Percentiles rank a stretch among this genome's conserved stretches.
Evolutionary conservation across 495 filamentous ascomycete species (phyloP).

Genomic region (Chaetomidium leptoderma): DNA sequence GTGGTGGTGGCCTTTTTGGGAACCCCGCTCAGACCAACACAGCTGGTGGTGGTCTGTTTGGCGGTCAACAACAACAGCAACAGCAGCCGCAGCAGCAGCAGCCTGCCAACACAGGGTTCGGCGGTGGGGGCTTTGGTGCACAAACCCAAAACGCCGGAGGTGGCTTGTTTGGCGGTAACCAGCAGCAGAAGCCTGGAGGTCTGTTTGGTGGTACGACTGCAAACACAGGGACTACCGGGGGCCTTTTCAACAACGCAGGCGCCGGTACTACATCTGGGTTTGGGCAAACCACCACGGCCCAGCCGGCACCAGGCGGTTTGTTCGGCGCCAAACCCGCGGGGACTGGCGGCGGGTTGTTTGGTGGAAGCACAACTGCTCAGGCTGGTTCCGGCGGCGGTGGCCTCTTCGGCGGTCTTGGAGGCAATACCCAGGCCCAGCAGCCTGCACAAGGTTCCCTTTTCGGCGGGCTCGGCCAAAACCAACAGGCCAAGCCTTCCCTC

Average conservation of each 20-base stretch:
- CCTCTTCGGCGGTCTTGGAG: constrained; percentile 48
- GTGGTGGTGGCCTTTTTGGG: constrained; percentile 62
- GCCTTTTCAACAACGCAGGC: constrained; percentile 43
- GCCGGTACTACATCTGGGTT: constrained; percentile 5
- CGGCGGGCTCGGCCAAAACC: constrained; percentile 36
- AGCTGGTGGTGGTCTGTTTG: constrained; percentile 48
- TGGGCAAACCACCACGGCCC: constrained; percentile 14
- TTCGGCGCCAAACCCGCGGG: constrained; percentile 57
- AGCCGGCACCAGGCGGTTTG: constrained; percentile 48
- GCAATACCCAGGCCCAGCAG: constrained; percentile 56
- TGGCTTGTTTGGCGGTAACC: constrained; percentile 60
- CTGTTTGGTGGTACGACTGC: constrained; percentile 47
- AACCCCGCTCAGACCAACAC: constrained; percentile 26
- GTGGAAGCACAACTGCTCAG: constrained; percentile 40
- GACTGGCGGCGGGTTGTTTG: constrained; percentile 46
- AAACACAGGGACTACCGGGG: constrained; percentile 33
- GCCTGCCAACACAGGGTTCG: constrained; percentile 22
- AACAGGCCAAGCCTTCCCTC: constrained; percentile 41
- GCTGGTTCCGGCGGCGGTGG: constrained; percentile 41
- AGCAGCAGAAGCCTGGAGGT: constrained; percentile 35
- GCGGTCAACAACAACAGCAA: constrained; percentile 34
- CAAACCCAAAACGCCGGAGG: constrained; percentile 38
- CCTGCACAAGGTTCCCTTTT: constrained; percentile 41
- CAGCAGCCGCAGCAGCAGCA: constrained; percentile 17
- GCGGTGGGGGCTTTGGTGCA: constrained; percentile 25